Conservation (phyloP, 768 basidiomycete genomes). For the Trametopsis cervina region DNA sequence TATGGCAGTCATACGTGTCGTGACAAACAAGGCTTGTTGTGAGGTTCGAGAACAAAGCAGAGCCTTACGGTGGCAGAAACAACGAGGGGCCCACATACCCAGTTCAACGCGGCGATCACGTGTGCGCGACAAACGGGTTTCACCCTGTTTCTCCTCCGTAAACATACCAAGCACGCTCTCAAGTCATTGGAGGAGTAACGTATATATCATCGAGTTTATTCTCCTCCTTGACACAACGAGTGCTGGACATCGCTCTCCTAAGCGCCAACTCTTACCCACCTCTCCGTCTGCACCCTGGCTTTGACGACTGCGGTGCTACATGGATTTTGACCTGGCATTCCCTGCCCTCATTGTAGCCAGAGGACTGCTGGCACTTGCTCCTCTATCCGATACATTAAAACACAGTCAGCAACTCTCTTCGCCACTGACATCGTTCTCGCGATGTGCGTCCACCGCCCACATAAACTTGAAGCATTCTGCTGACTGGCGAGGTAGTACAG, state of each 20-base stretch:
- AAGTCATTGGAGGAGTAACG: no score
- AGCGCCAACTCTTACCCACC: no score
- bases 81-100: neutral
- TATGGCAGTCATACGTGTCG: neutral
- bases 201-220: no score
- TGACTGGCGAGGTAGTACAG: conserved; percentile 48
- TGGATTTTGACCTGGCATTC: conserved; percentile 26
- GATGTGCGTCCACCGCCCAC: conserved; percentile 44
- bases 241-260: no score
- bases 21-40: neutral
- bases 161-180: no score
- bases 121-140: neutral
- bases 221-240: no score
- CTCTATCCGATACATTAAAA: conserved; percentile 44
- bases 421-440: conserved; percentile 71
- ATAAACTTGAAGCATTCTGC: neutral
- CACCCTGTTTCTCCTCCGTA: no score
- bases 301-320: no score
- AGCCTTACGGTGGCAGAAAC: neutral
- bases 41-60: neutral
- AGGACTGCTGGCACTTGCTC: conserved; percentile 44
- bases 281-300: no score
- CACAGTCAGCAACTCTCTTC: conserved; percentile 76
- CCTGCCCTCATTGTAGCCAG: conserved; percentile 39
- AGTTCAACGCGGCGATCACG: neutral